These are phyloP conservation scores for Conringia planisiliqua DNA, from an alignment of 345 rosid species.

Conservation along the genomic window DNA sequence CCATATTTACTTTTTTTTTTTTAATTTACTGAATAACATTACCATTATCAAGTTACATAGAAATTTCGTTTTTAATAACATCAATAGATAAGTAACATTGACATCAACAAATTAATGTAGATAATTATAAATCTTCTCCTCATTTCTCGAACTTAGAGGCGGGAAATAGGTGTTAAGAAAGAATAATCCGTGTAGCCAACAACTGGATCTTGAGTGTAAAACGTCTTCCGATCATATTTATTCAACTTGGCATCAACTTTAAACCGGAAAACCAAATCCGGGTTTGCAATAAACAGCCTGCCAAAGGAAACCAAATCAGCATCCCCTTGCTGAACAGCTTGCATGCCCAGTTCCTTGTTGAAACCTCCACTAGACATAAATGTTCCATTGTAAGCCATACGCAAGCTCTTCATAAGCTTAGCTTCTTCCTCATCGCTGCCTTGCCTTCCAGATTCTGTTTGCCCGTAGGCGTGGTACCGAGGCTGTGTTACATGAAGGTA, in stretches of 20 bases:
- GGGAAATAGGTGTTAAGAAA: conserved; percentile 29
- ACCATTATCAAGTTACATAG: too few relatives aligned
- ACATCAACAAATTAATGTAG: neutral
- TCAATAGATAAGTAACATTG: neutral
- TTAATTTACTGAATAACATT: too few relatives aligned
- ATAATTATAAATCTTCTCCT: neutral
- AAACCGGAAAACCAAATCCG: conserved; percentile 66
- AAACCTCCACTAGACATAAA: conserved; percentile 80
- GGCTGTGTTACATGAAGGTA: conserved; percentile 91
- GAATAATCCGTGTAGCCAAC: conserved; percentile 80
- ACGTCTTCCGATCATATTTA: conserved; percentile 61
- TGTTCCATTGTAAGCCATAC: conserved; percentile 59
- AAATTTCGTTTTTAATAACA: neutral
- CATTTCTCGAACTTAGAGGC: conserved; percentile 18
- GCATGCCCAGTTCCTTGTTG: conserved; percentile 59
- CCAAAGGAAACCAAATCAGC: conserved; percentile 82
- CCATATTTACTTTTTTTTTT: too few relatives aligned
- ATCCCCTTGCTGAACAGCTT: conserved; percentile 62
- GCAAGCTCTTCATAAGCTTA: conserved; percentile 47
- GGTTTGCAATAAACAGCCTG: conserved; percentile 76
- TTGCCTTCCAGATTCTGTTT: conserved; percentile 52
- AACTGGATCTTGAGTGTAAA: conserved; percentile 66
- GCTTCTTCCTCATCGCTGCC: conserved; percentile 63
- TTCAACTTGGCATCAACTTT: conserved; percentile 52
- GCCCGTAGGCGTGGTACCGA: conserved; percentile 61